These are phyloP conservation scores for Nannochloris sp. DNA, from an alignment of 139 green algal genomes.

Conservation along the genomic window DNA sequence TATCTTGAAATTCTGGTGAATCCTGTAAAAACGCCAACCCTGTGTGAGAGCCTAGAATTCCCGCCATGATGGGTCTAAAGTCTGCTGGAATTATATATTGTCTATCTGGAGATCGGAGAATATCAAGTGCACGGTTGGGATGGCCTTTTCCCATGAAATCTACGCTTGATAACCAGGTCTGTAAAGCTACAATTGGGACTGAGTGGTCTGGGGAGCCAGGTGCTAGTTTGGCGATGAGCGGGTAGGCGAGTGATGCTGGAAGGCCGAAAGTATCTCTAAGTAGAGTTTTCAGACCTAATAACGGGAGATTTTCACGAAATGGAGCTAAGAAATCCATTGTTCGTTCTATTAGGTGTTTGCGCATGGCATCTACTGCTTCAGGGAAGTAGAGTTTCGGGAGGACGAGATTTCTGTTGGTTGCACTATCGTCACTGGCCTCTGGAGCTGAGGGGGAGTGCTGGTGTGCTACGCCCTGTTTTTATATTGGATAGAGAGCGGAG, in stretches of 20 bases:
- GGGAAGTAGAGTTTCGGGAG: constrained; percentile 6
- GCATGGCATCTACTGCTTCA: background rate
- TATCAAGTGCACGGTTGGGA: constrained; percentile 29
- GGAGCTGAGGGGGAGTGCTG: background rate
- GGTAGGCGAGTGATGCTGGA: constrained; percentile 69
- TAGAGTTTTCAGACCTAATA: constrained; percentile 8
- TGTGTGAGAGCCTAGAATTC: constrained; percentile 83
- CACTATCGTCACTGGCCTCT: background rate
- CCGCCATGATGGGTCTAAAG: constrained; percentile 73
- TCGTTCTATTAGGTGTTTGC: background rate
- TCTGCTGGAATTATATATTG: constrained; percentile 54
- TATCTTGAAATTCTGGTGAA: constrained; percentile 95
- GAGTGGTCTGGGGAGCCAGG: constrained; percentile 2
- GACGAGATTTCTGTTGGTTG: background rate
- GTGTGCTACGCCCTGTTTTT: no score
- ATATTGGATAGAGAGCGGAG: no score
- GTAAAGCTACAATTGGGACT: constrained; percentile 29
- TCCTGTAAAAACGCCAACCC: constrained; percentile 96
- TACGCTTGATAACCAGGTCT: constrained; percentile 29
- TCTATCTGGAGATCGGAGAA: constrained; percentile 31
- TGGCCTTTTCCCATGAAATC: constrained; percentile 13
- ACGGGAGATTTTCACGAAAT: constrained; percentile 1
- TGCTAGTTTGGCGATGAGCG: constrained; percentile 65
- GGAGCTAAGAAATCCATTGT: background rate
- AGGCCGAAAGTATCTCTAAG: constrained; percentile 70